Conservation (phyloP, 257 asterid genomes). For the Solanum bulbocastanum region DNA sequence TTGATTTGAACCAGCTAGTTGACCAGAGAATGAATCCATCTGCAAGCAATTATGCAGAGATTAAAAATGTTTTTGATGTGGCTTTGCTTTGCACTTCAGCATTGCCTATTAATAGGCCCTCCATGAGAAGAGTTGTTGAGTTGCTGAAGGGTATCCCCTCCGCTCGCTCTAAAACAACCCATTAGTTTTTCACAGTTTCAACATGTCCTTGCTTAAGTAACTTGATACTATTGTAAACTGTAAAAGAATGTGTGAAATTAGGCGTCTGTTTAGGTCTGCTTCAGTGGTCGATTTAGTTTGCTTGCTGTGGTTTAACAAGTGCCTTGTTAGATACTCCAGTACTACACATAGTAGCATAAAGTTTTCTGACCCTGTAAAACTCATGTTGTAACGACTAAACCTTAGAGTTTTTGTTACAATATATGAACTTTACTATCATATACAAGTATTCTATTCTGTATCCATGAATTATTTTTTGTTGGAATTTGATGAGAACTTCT, state of each 20-base stretch:
- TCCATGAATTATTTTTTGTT: not conserved
- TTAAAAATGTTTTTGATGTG: constrained; percentile 40
- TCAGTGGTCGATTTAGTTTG: not conserved
- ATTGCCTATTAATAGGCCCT: constrained; percentile 55
- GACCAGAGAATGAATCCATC: constrained; percentile 45
- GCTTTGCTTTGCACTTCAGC: constrained; percentile 53
- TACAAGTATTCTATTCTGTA: not conserved
- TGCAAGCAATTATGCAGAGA: constrained; percentile 24
- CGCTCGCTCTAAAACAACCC: constrained; percentile 12
- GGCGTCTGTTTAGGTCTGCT: not conserved
- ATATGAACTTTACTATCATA: not conserved
- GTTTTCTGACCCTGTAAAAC: not conserved
- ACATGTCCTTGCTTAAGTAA: not conserved
- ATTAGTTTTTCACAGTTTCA: not conserved
- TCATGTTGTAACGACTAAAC: not conserved
- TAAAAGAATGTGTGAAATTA: not conserved
- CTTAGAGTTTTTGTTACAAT: not conserved
- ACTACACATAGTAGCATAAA: not conserved
- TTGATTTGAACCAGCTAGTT: constrained; percentile 21
- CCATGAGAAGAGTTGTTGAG: constrained; percentile 78
- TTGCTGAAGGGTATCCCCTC: constrained; percentile 30
- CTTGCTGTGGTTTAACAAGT: not conserved
- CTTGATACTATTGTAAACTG: not conserved
- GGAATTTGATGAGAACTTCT: not conserved
- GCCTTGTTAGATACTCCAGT: not conserved